Evolutionary conservation across 2,329 filamentous ascomycete species (phyloP).

Genomic region (Colletotrichum shisoi): DNA sequence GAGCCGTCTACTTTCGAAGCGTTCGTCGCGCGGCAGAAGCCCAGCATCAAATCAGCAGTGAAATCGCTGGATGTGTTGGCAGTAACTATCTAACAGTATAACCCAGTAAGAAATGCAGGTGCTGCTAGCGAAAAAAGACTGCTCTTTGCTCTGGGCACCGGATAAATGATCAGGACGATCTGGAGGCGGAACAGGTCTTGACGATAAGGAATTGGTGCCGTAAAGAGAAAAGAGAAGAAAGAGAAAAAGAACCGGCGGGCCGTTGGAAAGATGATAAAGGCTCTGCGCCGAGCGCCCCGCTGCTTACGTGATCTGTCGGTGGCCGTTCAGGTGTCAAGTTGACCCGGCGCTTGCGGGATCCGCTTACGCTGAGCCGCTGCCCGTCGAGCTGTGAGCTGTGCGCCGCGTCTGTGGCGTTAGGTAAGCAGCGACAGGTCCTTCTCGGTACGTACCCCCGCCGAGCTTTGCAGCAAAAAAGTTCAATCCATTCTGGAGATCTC

Average conservation of each 20-base stretch:
- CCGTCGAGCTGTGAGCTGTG: not conserved
- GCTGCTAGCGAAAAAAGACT: constrained; percentile 99
- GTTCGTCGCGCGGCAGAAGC: not conserved
- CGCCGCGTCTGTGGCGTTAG: constrained; percentile 14
- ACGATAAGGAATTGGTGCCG: constrained; percentile 95
- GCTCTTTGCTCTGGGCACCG: constrained; percentile 83
- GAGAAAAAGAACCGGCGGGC: constrained; percentile 26
- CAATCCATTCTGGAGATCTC: constrained; percentile 36
- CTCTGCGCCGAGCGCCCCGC: constrained; percentile 15
- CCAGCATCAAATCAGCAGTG: not conserved
- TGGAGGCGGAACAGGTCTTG: constrained; percentile 74
- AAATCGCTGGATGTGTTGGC: constrained; percentile 69
- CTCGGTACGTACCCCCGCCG: constrained; percentile 43
- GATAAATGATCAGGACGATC: constrained; percentile 89
- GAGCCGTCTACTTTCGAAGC: too few relatives aligned
- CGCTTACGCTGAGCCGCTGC: constrained; percentile 1
- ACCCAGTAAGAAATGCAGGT: constrained; percentile 79
- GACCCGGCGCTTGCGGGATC: constrained; percentile 5
- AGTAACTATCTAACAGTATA: constrained; percentile 95
- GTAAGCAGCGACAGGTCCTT: constrained; percentile 40
- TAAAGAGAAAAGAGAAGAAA: constrained; percentile 53
- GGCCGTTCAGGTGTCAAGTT: constrained; percentile 11
- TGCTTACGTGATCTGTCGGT: constrained; percentile 23
- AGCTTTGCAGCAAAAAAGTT: constrained; percentile 45
- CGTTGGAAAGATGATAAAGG: constrained; percentile 38